phyloP scores from a whole-genome alignment of 768 basidiomycete species.

The Boletus reticuloceps region DNA sequence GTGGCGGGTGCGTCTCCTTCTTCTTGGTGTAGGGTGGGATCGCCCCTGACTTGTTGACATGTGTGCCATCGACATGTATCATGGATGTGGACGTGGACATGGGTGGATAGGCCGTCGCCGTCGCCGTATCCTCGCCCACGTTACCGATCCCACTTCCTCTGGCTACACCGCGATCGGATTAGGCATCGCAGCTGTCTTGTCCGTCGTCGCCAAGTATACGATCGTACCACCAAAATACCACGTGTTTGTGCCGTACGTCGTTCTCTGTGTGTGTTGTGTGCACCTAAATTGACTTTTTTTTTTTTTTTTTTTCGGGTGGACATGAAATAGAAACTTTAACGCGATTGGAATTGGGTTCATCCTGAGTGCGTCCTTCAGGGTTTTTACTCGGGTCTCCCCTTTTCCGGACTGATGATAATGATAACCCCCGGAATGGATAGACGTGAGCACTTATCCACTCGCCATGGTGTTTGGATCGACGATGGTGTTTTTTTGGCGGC shows the following conservation, averaged over 20 bases:
- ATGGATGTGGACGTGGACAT: too few relatives aligned
- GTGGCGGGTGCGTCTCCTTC: slow-evolving; percentile 15
- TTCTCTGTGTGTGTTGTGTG: neutral
- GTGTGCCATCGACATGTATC: too few relatives aligned
- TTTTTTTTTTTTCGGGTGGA: neutral
- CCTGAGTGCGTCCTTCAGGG: neutral
- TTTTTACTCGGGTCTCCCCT: too few relatives aligned
- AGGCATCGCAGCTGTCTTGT: slow-evolving; percentile 42
- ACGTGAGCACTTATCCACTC: slow-evolving; percentile 22
- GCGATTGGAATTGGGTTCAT: slow-evolving; percentile 22
- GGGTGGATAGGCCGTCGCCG: slow-evolving; percentile 9
- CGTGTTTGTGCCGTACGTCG: slow-evolving; percentile 18
- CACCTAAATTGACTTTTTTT: too few relatives aligned
- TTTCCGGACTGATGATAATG: too few relatives aligned
- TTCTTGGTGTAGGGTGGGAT: too few relatives aligned
- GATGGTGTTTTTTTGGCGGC: slow-evolving; percentile 20
- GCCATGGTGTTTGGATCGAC: slow-evolving; percentile 26
- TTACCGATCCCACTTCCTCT: slow-evolving; percentile 45
- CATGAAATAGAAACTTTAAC: slow-evolving; percentile 22
- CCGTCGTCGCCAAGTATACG: slow-evolving; percentile 40
- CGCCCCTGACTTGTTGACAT: too few relatives aligned
- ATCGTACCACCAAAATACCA: slow-evolving; percentile 25
- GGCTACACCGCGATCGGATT: slow-evolving; percentile 53
- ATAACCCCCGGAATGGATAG: neutral
- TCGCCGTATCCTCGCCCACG: slow-evolving; percentile 22